Evolutionary conservation across 2,329 filamentous ascomycete species (phyloP), one percentile per base, ranked within the genome.

Genomic region (Botrytis deweyae): DNA sequence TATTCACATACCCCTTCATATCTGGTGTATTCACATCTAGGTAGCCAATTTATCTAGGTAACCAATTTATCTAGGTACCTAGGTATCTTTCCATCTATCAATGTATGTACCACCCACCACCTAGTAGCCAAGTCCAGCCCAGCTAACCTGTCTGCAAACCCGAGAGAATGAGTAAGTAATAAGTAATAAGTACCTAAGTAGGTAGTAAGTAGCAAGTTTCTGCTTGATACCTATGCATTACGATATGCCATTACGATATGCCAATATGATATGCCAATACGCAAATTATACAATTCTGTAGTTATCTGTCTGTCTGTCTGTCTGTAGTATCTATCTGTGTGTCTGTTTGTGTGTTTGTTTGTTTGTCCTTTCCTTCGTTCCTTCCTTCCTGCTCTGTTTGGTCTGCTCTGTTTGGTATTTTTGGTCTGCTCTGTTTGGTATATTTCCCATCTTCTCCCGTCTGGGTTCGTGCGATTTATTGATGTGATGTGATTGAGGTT

Each of bases 341-440:
- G 12, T n/a, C 4, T 14, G 12, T 3, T 0, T 33, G 33, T 33
- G 33, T 33, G 4, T 29, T 16, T 55, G 10, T 5, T 29, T 9
- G 22, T 52, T 9, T 25, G 7, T 29, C 16, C 52, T 10, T 55
- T 55, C 52, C 10, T n/a, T 33, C 33, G 3, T 33, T 33, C 16
- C 5, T 22, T 33, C n/a, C 55, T 59, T 3, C 18, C 40, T 38
- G 14, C 40, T 25, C 49, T 25, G 12, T 10, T 16, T 36, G 40
- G 12, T 10, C 25, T 25, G 12, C 5, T 16, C 12, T 9, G 1
- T 33, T 20, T 18, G 0, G 44, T 46, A 0, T 1, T 0, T 18
- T 16, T 7, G 16, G 42, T 20, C 0, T 58, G 33, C 29, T 16
- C 12, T 9, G 3, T 33, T 20, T 20, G 0, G 44, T 46, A 2